A percentile compares a stretch with the other conserved stretches of the same genome.
phyloP scores from a whole-genome alignment of 768 basidiomycete genomes.

The Neoboletus brunneissimus region DNA sequence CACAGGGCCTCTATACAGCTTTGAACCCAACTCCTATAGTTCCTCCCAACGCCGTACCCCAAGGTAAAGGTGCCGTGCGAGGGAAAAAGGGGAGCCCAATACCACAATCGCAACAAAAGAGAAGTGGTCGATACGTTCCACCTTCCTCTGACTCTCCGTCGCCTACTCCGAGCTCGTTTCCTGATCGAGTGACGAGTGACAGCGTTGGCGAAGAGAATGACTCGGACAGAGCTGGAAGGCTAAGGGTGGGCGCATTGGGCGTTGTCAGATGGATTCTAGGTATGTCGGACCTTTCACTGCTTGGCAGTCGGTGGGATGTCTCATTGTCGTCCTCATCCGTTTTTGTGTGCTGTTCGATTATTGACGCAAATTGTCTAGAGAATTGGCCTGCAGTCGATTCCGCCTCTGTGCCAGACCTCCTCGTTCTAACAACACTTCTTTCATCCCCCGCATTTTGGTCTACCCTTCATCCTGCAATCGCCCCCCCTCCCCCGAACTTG shows the following conservation, averaged over 20 bases:
- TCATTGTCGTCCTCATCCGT: neutral
- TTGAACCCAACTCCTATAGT: constrained; percentile 64
- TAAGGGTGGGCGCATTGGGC: constrained; percentile 68
- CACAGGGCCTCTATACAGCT: constrained; percentile 51
- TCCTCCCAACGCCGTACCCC: constrained; percentile 10
- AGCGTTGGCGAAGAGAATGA: constrained; percentile 60
- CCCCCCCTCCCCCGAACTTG: constrained; percentile 32
- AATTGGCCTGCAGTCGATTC: constrained; percentile 11
- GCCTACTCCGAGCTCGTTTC: constrained; percentile 18
- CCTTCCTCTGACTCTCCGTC: constrained; percentile 34
- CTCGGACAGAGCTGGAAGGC: constrained; percentile 62
- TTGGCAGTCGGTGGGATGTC: neutral
- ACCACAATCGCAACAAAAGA: constrained; percentile 30
- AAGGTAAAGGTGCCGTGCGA: constrained; percentile 10
- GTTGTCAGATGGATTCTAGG: constrained; percentile 62
- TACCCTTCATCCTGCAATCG: constrained; percentile 47
- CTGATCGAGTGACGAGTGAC: constrained; percentile 22
- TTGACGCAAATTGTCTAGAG: constrained; percentile 13
- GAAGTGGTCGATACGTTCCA: constrained; percentile 31
- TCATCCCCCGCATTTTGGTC: constrained; percentile 55
- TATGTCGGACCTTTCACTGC: constrained; percentile 33
- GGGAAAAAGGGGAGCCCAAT: constrained; percentile 19
- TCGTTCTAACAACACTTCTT: constrained; percentile 7
- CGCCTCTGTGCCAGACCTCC: neutral
- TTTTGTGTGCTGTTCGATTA: neutral